Evolutionary conservation across 208 protist genomes (phyloP).

Genomic region (Trichomonas vaginalis): DNA sequence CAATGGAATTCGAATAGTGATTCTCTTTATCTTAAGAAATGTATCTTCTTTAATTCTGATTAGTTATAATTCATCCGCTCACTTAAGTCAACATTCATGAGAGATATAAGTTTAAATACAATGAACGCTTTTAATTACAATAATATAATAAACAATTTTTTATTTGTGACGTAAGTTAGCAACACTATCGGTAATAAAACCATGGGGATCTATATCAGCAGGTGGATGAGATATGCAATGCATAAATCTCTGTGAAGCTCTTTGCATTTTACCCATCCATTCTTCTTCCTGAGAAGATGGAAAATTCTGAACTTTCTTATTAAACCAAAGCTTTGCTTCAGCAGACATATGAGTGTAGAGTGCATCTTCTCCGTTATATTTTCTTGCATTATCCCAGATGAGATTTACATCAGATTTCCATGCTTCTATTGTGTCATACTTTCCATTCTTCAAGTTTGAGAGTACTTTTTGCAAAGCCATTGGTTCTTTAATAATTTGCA

Average conservation of each 20-base stretch:
- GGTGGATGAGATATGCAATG: neutral
- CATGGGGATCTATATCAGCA: neutral
- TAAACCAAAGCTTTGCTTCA: neutral
- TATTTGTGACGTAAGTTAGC: neutral
- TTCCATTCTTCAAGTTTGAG: neutral
- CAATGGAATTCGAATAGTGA: no score
- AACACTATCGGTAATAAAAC: neutral
- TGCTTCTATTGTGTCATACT: neutral
- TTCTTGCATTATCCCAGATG: neutral
- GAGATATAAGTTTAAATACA: no score
- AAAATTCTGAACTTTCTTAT: neutral
- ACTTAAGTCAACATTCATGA: no score
- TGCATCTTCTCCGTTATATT: slow-evolving; percentile 10
- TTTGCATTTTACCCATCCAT: neutral
- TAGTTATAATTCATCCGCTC: no score
- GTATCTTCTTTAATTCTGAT: no score
- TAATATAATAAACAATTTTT: neutral
- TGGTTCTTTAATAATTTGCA: neutral
- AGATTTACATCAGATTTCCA: neutral
- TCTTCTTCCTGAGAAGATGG: neutral
- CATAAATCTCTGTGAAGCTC: neutral
- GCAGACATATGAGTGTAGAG: neutral
- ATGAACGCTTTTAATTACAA: no score
- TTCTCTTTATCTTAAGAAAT: no score
- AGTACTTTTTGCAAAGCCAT: neutral